Percentiles rank a stretch among this genome's conserved stretches.
phyloP scores from a whole-genome alignment of 2,329 filamentous ascomycete genomes.

The Daldinia sp. region DNA sequence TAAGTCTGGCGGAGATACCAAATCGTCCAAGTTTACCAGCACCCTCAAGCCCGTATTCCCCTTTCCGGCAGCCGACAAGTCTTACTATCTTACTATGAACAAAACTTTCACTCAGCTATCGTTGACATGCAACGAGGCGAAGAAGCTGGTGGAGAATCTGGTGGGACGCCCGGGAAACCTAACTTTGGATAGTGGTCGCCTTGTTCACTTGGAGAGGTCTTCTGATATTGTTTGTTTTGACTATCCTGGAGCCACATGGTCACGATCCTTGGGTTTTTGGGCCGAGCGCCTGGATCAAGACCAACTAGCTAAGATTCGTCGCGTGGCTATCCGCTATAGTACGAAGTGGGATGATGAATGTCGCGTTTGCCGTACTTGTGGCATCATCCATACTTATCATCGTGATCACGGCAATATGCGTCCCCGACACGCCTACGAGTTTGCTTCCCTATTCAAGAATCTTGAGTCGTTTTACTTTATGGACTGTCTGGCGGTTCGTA shows the following conservation, averaged over 20 bases:
- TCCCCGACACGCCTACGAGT: constrained; percentile 55
- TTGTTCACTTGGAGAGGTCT: constrained; percentile 39
- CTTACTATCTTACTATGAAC: constrained; percentile 41
- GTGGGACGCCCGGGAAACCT: constrained; percentile 38
- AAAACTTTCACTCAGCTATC: constrained; percentile 40
- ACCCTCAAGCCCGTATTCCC: constrained; percentile 39
- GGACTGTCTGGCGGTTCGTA: constrained; percentile 53
- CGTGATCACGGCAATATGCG: constrained; percentile 42
- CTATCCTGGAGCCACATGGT: constrained; percentile 39
- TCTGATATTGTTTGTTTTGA: constrained; percentile 46
- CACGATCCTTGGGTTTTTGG: constrained; percentile 38
- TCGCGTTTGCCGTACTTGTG: constrained; percentile 48
- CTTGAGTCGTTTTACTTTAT: constrained; percentile 56
- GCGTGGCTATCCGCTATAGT: constrained; percentile 54
- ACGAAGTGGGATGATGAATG: constrained; percentile 51
- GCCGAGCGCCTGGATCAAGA: constrained; percentile 37
- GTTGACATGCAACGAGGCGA: constrained; percentile 39
- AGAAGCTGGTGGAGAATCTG: constrained; percentile 30
- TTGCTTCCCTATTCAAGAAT: constrained; percentile 52
- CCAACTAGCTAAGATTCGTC: constrained; percentile 48
- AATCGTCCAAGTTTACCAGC: constrained; percentile 29
- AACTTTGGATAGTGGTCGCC: constrained; percentile 37
- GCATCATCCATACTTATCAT: constrained; percentile 43
- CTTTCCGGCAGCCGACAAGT: constrained; percentile 40
- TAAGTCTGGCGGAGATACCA: neutral